Conservation (phyloP, 345 rosid species). For the Eucalyptus dawsonii region DNA sequence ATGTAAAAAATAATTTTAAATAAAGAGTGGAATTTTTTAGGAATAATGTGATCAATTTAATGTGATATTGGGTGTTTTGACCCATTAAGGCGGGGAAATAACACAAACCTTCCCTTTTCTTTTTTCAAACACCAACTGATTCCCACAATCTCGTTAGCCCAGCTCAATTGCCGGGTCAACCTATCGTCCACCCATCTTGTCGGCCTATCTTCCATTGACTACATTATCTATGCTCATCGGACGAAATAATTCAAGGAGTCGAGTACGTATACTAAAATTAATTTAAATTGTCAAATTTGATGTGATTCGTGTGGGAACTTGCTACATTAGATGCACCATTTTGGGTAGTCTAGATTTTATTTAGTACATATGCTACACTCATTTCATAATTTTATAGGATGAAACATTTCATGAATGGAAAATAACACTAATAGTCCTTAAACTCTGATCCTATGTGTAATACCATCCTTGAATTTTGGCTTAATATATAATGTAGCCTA, state of each 20-base stretch:
- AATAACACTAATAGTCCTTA: too few relatives aligned
- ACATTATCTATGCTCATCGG: not conserved
- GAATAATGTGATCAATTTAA: too few relatives aligned
- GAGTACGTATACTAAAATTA: too few relatives aligned
- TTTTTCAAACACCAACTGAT: not conserved
- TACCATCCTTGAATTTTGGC: fast-evolving
- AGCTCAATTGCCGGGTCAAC: not conserved
- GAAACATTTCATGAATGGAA: not conserved
- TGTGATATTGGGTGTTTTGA: too few relatives aligned
- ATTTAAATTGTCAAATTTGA: not conserved
- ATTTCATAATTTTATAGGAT: too few relatives aligned
- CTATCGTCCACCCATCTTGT: not conserved
- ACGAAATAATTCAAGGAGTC: not conserved
- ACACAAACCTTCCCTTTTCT: too few relatives aligned
- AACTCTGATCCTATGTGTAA: fast-evolving
- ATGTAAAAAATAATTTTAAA: too few relatives aligned
- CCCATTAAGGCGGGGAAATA: too few relatives aligned
- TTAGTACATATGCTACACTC: not conserved
- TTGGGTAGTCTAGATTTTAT: not conserved
- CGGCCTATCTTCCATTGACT: not conserved
- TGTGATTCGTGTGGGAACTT: not conserved
- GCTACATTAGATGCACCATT: not conserved
- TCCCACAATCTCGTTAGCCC: not conserved
- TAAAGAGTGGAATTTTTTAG: too few relatives aligned
- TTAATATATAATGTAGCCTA: fast-evolving